A percentile compares a stretch with the other conserved stretches of the same genome.
These are phyloP conservation scores for Lachnellula hyalina DNA, from an alignment of 2,329 filamentous ascomycete genomes.

Conservation along the genomic window DNA sequence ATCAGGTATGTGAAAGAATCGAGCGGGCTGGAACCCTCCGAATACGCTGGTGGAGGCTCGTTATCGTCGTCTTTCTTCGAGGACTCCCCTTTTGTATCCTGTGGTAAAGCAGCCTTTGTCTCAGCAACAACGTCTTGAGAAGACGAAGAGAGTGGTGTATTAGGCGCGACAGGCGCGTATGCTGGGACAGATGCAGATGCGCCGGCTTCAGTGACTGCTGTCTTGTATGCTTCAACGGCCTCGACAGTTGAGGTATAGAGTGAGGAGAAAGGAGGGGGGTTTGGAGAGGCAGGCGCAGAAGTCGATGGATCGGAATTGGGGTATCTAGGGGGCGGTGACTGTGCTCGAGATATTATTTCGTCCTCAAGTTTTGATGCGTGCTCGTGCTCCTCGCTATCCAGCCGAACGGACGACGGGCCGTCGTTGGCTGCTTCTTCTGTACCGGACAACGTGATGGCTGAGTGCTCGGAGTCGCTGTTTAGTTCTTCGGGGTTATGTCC, in stretches of 20 bases:
- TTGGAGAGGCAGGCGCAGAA: slow-evolving; percentile 36
- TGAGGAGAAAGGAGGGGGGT: slow-evolving; percentile 55
- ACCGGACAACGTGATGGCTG: slow-evolving; percentile 44
- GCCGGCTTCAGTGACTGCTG: slow-evolving; percentile 33
- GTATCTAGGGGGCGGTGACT: slow-evolving; percentile 56
- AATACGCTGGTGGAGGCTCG: slow-evolving; percentile 94
- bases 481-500: background rate
- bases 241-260: slow-evolving; percentile 44
- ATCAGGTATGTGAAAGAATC: slow-evolving; percentile 93
- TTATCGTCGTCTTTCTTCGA: slow-evolving; percentile 74
- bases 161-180: slow-evolving; percentile 43
- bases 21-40: slow-evolving; percentile 89
- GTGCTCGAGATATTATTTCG: slow-evolving; percentile 34
- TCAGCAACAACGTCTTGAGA: slow-evolving; percentile 55
- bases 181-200: slow-evolving; percentile 43
- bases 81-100: slow-evolving; percentile 71
- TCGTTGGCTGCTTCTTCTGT: slow-evolving; percentile 37
- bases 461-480: slow-evolving; percentile 9
- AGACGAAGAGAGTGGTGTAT: slow-evolving; percentile 26
- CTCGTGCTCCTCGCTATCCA: slow-evolving; percentile 21
- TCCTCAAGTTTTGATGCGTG: slow-evolving; percentile 30
- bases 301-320: slow-evolving; percentile 48
- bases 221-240: slow-evolving; percentile 34
- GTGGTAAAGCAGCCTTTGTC: slow-evolving; percentile 79
- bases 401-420: slow-evolving; percentile 40